Percentiles rank a stretch among this genome's conserved stretches.
Evolutionary conservation across 257 asterid species (phyloP).

Genomic region (Verbascum thapsus): DNA sequence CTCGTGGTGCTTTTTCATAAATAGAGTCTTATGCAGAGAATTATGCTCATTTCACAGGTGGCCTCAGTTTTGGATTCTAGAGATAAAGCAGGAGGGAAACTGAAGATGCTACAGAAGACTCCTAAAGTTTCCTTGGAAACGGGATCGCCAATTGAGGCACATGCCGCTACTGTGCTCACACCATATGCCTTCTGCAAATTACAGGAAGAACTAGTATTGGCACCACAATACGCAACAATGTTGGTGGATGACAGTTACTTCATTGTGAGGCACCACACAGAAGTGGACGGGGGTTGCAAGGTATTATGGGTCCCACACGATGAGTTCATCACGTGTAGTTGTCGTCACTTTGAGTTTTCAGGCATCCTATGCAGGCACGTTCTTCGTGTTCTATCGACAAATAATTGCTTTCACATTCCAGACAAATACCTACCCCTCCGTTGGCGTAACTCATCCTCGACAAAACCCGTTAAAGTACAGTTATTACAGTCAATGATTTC

Average conservation of each 20-base stretch:
- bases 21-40: too few species aligned
- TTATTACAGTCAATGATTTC: conserved; percentile 51
- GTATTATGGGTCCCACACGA: conserved; percentile 64
- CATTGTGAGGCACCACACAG: conserved; percentile 61
- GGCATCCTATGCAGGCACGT: conserved; percentile 64
- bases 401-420: conserved; percentile 58
- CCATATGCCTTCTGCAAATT: conserved; percentile 62
- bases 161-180: conserved; percentile 55
- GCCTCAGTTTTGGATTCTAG: conserved; percentile 41
- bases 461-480: conserved; percentile 37
- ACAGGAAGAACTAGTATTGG: conserved; percentile 57
- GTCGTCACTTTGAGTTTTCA: conserved; percentile 57
- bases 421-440: conserved; percentile 51
- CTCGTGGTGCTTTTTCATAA: too few species aligned
- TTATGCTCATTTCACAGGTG: conserved; percentile 39
- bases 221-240: conserved; percentile 59
- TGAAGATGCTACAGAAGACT: conserved; percentile 34
- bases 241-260: conserved; percentile 49
- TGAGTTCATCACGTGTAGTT: conserved; percentile 56
- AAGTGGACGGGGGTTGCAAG: conserved; percentile 51
- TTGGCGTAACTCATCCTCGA: conserved; percentile 40
- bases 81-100: conserved; percentile 37
- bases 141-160: conserved; percentile 62
- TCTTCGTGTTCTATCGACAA: conserved; percentile 55
- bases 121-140: conserved; percentile 45